Percentiles rank a stretch among this genome's conserved stretches.
Conservation (phyloP, 2,329 filamentous ascomycete species). For the Penicillium occitanis region DNA sequence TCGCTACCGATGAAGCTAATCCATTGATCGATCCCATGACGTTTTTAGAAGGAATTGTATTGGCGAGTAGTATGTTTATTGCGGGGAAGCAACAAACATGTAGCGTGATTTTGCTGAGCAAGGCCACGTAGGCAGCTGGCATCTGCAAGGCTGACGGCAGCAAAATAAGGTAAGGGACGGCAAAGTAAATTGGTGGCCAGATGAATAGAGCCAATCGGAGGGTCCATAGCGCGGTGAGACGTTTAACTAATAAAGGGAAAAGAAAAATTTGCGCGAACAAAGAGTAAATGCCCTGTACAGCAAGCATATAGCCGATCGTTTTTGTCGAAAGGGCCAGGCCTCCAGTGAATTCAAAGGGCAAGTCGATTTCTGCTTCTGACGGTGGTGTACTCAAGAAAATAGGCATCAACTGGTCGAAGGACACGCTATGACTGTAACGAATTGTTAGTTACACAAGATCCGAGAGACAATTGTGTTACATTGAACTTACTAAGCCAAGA, state of each 20-base stretch:
- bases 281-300: constrained; percentile 84
- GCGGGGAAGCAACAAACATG: constrained; percentile 88
- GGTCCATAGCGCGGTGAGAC: constrained; percentile 73
- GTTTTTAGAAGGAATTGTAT: constrained; percentile 78
- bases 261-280: constrained; percentile 82
- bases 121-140: constrained; percentile 70
- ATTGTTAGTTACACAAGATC: constrained; percentile 28
- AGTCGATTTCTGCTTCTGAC: constrained; percentile 50
- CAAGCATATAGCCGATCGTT: constrained; percentile 82
- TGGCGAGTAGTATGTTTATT: constrained; percentile 83
- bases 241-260: constrained; percentile 73
- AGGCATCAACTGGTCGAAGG: constrained; percentile 89
- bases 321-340: constrained; percentile 83
- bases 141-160: constrained; percentile 71
- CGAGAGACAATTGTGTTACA: constrained; percentile 47
- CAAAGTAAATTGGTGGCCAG: constrained; percentile 85
- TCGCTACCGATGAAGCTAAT: constrained; percentile 85
- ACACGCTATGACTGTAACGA: constrained; percentile 79
- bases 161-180: constrained; percentile 84
- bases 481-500: constrained; percentile 83
- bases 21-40: constrained; percentile 92
- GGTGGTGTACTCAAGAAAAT: constrained; percentile 78
- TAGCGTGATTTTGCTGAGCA: constrained; percentile 91
- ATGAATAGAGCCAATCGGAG: constrained; percentile 78
- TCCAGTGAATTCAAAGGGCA: constrained; percentile 86